A percentile compares a stretch with the other conserved stretches of the same genome.
Conservation (phyloP, 2,329 filamentous ascomycete genomes). For the Sarocladiaceae sp. region DNA sequence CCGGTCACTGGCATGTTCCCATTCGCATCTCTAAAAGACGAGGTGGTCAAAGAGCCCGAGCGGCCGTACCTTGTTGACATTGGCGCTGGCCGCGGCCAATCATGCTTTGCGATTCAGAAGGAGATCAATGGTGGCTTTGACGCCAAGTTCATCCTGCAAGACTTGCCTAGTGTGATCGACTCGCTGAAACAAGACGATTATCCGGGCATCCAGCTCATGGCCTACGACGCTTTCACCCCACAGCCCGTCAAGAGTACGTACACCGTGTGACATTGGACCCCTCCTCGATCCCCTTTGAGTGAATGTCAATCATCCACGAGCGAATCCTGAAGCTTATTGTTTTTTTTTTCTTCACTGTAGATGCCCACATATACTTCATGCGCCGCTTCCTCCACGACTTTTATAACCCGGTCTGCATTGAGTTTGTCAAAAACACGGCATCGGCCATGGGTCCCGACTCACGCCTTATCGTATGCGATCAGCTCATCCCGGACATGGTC, state of each 20-base stretch:
- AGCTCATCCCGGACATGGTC: conserved; percentile 25
- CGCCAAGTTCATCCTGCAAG: conserved; percentile 24
- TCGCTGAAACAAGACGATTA: conserved; percentile 19
- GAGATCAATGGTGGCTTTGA: conserved; percentile 17
- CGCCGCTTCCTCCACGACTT: conserved; percentile 26
- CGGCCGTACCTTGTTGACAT: conserved; percentile 25
- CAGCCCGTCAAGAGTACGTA: conserved; percentile 18
- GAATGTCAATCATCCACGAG: background rate
- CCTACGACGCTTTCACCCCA: conserved; percentile 15
- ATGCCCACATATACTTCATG: conserved; percentile 27
- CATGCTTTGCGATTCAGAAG: conserved; percentile 22
- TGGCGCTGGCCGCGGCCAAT: conserved; percentile 25
- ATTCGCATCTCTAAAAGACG: conserved; percentile 21
- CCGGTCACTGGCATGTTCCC: conserved; percentile 30
- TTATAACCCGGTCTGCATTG: conserved; percentile 22
- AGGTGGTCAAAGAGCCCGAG: conserved; percentile 21
- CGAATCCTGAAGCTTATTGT: background rate
- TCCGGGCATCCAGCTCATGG: conserved; percentile 20
- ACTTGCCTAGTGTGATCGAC: conserved; percentile 23
- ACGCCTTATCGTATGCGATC: conserved; percentile 27
- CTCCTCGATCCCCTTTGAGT: background rate
- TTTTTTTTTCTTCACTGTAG: conserved; percentile 11
- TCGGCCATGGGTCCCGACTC: conserved; percentile 25
- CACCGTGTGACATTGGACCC: background rate
- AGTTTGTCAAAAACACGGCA: conserved; percentile 23